A percentile compares a stretch with the other conserved stretches of the same genome.
phyloP scores from a whole-genome alignment of 306 rosid genomes.

The Begonia fuchsioides region DNA sequence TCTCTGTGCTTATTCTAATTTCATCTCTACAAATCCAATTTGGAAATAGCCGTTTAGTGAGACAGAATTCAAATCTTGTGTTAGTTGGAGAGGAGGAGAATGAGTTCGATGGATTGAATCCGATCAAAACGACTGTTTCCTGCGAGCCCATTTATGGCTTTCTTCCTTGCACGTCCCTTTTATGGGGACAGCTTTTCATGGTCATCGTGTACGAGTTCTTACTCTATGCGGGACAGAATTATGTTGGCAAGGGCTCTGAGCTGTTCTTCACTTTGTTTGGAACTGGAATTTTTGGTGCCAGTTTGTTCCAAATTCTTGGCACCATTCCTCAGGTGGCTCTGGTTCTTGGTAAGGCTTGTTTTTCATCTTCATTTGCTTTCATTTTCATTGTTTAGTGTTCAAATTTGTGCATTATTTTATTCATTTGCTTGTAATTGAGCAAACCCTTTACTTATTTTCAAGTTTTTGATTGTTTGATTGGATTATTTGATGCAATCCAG shows the following conservation, averaged over 20 bases:
- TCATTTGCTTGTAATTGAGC: too few relatives aligned
- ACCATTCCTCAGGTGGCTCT: slow-evolving; percentile 16
- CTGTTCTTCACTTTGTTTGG: slow-evolving; percentile 21
- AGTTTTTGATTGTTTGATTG: too few relatives aligned
- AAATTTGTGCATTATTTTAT: too few relatives aligned
- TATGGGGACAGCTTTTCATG: slow-evolving; percentile 21
- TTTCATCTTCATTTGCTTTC: neutral
- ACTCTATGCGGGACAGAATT: slow-evolving; percentile 12
- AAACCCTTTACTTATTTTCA: too few relatives aligned
- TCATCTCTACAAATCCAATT: too few relatives aligned
- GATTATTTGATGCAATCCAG: slow-evolving; percentile 3
- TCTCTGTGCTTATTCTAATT: too few relatives aligned
- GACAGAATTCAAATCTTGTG: too few relatives aligned
- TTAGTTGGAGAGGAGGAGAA: too few relatives aligned
- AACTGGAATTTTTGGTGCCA: slow-evolving; percentile 22
- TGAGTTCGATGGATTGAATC: too few relatives aligned
- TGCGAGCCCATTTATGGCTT: slow-evolving; percentile 23
- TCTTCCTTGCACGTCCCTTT: slow-evolving; percentile 21
- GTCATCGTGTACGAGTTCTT: slow-evolving; percentile 18
- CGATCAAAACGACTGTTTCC: slow-evolving; percentile 6
- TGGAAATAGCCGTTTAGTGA: too few relatives aligned
- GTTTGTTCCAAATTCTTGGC: slow-evolving; percentile 20
- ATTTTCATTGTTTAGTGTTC: neutral
- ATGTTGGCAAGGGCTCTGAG: slow-evolving; percentile 13
- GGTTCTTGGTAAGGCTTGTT: slow-evolving; percentile 16